These are phyloP conservation scores for Citrus maxima DNA, from an alignment of 345 rosid species.

Conservation along the genomic window DNA sequence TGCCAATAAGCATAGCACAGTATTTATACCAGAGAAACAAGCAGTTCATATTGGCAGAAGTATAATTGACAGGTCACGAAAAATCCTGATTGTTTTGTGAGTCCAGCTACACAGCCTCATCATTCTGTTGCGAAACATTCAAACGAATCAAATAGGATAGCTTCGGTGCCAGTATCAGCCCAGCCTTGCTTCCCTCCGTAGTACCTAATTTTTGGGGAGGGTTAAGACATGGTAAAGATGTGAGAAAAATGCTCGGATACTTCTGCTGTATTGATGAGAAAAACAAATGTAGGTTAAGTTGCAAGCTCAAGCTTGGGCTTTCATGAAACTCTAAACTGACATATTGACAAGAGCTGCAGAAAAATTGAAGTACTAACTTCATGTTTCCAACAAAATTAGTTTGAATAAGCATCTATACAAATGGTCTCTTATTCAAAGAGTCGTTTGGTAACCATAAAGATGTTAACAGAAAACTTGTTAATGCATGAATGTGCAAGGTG, in stretches of 20 bases:
- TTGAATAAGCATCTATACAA: background rate
- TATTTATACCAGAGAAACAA: background rate
- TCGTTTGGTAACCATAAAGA: background rate
- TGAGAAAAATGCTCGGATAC: background rate
- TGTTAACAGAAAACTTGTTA: background rate
- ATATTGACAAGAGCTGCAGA: background rate
- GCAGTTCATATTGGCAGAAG: background rate
- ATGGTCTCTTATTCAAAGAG: background rate
- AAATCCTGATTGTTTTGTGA: background rate
- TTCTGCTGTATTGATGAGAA: background rate
- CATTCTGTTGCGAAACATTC: background rate
- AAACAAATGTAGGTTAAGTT: background rate
- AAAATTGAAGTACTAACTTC: background rate
- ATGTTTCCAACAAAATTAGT: background rate
- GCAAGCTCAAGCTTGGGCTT: background rate
- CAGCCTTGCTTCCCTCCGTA: slow-evolving; percentile 73
- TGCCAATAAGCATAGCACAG: background rate
- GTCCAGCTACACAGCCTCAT: background rate
- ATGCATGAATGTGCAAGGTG: background rate
- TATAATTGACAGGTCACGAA: background rate
- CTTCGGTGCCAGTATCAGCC: slow-evolving; percentile 28
- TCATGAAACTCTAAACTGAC: background rate
- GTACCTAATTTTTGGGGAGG: slow-evolving; percentile 42
- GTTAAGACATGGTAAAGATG: background rate
- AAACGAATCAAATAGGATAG: background rate